Base-by-base conservation (phyloP, 1,284 basidiomycete species). In the Cryptococcus neoformans region DNA sequence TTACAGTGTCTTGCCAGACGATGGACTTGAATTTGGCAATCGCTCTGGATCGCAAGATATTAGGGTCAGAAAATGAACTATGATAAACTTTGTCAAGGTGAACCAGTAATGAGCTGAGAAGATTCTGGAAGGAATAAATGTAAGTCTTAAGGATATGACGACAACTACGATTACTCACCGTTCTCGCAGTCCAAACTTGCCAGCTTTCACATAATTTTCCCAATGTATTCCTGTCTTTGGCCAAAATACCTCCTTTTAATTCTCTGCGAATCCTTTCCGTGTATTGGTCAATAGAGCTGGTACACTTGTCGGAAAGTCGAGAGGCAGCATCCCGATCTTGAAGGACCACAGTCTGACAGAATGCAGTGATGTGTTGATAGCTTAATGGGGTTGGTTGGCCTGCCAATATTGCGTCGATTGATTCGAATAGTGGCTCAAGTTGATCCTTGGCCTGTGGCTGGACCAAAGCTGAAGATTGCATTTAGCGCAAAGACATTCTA, bases 61-160 rank as follows among this genome's bases (percentile, higher is more conserved):
- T 21, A 21, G 21, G 21, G 1, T 21, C 21, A 1, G 21, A 21
- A 21, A 21, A 21, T n/a, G 21, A 21, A 21, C 21, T 21, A 21
- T 21, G 21, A 3, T 21, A 21, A 3, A 21, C 21, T 21, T 21
- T 21, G 58, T 79, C 77, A 5, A 80, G 67, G 55, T 77, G 76
- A 9, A 75, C 73, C n/a, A 77, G 66, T 5, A 78, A 57, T 0
- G 72, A 57, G 8, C 67, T 54, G 1, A 79, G 55, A 3, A 76
- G 63, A 3, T 62, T 58, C 69, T 75, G 51, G 14, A 8, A 51
- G 21, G 3, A 38, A n/a, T 8, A 34, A 36, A 12, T 40, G 38
- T 11, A 4, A 49, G 7, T 12, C 28, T 21, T 34, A 34, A 47
- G 14, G 37, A 40, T 6, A 16, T n/a, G 10, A 14, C 21, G 21